phyloP scores from a whole-genome alignment of 2,329 filamentous ascomycete genomes.

The Geosmithia morbida region DNA sequence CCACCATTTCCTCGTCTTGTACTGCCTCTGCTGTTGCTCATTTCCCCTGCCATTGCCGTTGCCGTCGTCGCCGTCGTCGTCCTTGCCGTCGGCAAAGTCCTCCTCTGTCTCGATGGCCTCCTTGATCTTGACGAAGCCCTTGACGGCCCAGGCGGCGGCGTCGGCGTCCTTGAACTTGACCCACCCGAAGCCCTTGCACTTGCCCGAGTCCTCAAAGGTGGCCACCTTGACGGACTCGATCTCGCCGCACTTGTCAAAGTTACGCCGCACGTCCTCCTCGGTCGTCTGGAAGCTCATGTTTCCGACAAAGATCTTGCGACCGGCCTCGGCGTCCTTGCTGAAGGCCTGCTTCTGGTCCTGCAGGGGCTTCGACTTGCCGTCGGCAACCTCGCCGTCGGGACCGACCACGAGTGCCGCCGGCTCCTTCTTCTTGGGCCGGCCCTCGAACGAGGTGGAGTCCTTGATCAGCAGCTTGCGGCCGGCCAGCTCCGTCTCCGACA shows the following conservation, averaged over 20 bases:
- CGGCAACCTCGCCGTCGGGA: conserved; percentile 10
- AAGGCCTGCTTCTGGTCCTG: conserved; percentile 14
- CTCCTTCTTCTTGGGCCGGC: conserved; percentile 58
- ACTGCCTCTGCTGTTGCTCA: conserved; percentile 27
- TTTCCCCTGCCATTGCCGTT: neutral
- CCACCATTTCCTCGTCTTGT: conserved; percentile 60
- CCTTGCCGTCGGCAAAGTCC: conserved; percentile 36
- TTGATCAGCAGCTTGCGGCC: conserved; percentile 85
- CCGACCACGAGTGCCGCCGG: conserved; percentile 10
- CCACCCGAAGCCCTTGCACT: conserved; percentile 97
- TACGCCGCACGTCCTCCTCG: conserved; percentile 64
- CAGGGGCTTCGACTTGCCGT: conserved; percentile 4
- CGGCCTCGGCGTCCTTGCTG: conserved; percentile 38
- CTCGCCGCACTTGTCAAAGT: conserved; percentile 75
- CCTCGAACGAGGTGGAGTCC: conserved; percentile 77
- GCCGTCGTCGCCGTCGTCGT: conserved; percentile 29
- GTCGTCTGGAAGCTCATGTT: conserved; percentile 75
- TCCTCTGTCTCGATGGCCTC: conserved; percentile 49
- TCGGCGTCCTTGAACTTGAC: conserved; percentile 74
- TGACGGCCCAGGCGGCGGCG: conserved; percentile 54
- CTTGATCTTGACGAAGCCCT: conserved; percentile 63
- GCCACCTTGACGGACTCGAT: conserved; percentile 77
- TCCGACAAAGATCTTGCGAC: conserved; percentile 79
- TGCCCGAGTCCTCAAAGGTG: conserved; percentile 91
- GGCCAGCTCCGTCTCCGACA: conserved; percentile 70